Evolutionary conservation across 2,329 filamentous ascomycete genomes (phyloP), one percentile per base, ranked within the genome.

Genomic region (Chaetomiaceae sp.): DNA sequence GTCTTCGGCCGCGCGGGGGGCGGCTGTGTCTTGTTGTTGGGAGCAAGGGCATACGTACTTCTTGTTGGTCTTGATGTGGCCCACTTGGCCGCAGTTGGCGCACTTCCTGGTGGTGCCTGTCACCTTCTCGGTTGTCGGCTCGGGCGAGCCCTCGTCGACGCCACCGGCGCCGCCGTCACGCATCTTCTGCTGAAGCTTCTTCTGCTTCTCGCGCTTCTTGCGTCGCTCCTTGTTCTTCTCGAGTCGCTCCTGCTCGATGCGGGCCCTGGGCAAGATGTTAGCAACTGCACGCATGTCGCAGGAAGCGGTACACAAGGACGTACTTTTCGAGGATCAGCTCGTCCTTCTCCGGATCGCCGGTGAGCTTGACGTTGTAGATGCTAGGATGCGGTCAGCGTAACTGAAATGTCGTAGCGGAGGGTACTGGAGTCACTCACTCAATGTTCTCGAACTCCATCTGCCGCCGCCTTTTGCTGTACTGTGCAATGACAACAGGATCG

Each of bases 41-140:
- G 41, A 38, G 41, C 42, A 42, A 48, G 58, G 56, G 57, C 47
- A 51, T 51, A 53, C 75, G 69, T 79, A 93, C 88, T 96, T 97
- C 72, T 96, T 95, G 74, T 97, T 97, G 38, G 91, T 97, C 69
- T 96, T 96, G 74, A 98, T 98, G 62, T 98, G 93, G 26, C 93
- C 93, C 45, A 95, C 86, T 65, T 93, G 86, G 41, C 93, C 93
- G 69, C 93, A 98, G 67, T 96, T 97, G 56, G 93, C 93, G 69
- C 93, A 98, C 71, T 97, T 97, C 59, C 94, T 79, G 27, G 84
- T 84, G 47, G 88, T 94, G 51, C 83, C 81, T 38, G 71, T 76
- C 49, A 74, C 70, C 60, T 79, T 78, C 61, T 75, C 76, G 40
- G 67, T 60, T 22, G 66, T 61, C 22, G 67, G 62, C 49, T 74